A percentile compares a stretch with the other conserved stretches of the same genome.
Evolutionary conservation across 805 yeast species (phyloP).

Genomic region (Pichia phayaonensis): DNA sequence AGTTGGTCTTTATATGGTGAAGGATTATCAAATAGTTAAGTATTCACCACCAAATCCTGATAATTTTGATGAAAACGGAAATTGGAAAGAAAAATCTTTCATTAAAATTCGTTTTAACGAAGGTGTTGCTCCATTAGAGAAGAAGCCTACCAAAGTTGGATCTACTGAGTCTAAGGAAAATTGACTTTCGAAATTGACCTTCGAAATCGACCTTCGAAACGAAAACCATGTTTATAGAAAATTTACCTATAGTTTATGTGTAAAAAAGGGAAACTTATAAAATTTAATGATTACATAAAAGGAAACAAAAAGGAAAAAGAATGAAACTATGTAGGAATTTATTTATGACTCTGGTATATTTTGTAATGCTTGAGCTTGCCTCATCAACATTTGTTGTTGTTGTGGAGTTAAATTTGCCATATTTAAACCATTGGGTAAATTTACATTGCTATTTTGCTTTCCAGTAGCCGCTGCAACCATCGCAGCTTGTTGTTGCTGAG

Average conservation of each 20-base stretch:
- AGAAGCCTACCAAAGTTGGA: conserved; percentile 16
- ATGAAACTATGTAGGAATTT: too few species aligned
- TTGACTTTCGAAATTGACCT: too few species aligned
- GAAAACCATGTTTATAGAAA: background rate
- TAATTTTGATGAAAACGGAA: conserved; percentile 31
- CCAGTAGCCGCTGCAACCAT: conserved; percentile 1
- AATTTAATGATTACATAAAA: too few species aligned
- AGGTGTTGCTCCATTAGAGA: conserved; percentile 30
- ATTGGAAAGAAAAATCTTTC: conserved; percentile 30
- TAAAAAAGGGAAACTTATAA: conserved; percentile 21
- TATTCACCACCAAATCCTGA: conserved; percentile 33
- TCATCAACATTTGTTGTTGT: conserved; percentile 4
- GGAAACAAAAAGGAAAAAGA: too few species aligned
- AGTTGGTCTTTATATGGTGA: conserved; percentile 22
- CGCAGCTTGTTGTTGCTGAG: background rate
- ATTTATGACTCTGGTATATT: background rate
- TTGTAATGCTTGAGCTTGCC: conserved; percentile 1
- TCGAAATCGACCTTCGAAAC: background rate
- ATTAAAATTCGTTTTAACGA: conserved; percentile 30
- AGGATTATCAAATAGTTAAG: conserved; percentile 32
- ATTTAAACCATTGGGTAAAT: background rate
- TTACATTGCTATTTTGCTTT: conserved; percentile 4
- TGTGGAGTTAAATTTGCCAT: background rate
- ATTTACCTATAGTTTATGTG: conserved; percentile 5
- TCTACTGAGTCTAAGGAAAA: background rate